Percentiles rank a stretch among this genome's conserved stretches.
Conservation (phyloP, 2,329 filamentous ascomycete genomes). For the Cadophora sp. region DNA sequence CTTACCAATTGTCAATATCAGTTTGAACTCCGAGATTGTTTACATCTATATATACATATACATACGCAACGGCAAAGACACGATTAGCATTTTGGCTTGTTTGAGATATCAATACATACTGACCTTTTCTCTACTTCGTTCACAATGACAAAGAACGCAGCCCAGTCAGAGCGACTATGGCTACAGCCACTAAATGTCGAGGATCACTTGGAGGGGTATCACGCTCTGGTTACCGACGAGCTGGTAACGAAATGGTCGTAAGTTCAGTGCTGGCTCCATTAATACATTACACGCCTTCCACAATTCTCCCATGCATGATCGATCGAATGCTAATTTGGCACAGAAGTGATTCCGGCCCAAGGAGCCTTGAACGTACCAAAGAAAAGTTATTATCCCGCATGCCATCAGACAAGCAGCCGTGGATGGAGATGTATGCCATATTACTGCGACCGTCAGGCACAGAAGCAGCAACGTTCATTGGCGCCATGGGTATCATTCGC, state of each 20-base stretch:
- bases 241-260: conserved; percentile 30
- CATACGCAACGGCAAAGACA: background rate
- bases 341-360: conserved; percentile 9
- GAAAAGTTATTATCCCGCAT: conserved; percentile 18
- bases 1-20: background rate
- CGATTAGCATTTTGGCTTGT: background rate
- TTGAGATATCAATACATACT: background rate
- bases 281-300: background rate
- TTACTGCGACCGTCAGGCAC: conserved; percentile 26
- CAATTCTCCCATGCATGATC: background rate
- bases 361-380: conserved; percentile 19
- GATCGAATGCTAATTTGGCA: background rate
- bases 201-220: conserved; percentile 35
- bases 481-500: conserved; percentile 25
- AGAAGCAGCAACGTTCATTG: conserved; percentile 23
- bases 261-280: conserved; percentile 3
- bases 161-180: conserved; percentile 35
- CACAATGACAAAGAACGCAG: conserved; percentile 30
- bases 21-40: background rate
- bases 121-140: background rate
- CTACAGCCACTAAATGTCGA: conserved; percentile 33
- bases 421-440: conserved; percentile 37
- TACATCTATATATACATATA: background rate
- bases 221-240: conserved; percentile 26
- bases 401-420: conserved; percentile 26